Conservation (phyloP, 2,329 filamentous ascomycete genomes). For the Clarireedia sp. region DNA sequence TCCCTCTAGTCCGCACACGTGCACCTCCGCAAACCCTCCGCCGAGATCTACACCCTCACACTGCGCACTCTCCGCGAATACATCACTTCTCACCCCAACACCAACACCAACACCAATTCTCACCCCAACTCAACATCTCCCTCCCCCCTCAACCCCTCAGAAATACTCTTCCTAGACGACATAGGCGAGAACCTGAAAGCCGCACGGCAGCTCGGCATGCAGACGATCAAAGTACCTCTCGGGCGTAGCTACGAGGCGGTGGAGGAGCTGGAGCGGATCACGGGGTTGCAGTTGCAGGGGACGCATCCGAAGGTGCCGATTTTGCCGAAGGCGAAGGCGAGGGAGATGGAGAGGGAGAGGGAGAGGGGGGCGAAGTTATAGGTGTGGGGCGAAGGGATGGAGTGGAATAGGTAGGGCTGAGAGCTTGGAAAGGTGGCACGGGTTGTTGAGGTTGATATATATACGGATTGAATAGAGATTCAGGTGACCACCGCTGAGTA, state of each 20-base stretch:
- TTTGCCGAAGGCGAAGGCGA: slow-evolving; percentile 11
- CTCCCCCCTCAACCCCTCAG: slow-evolving; percentile 47
- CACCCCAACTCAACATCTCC: neutral
- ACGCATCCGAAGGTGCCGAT: slow-evolving; percentile 23
- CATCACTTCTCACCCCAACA: neutral
- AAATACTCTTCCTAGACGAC: slow-evolving; percentile 79
- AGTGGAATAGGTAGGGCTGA: too few species aligned
- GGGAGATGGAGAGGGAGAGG: neutral
- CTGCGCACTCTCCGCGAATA: neutral
- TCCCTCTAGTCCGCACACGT: slow-evolving; percentile 69
- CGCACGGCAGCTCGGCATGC: slow-evolving; percentile 65
- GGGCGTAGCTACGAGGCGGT: slow-evolving; percentile 76
- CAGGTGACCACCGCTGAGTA: too few species aligned
- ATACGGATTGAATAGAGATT: too few species aligned
- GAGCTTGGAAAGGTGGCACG: too few species aligned
- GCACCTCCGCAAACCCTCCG: slow-evolving; percentile 80
- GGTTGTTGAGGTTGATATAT: too few species aligned
- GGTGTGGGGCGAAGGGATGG: neutral
- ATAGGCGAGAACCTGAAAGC: slow-evolving; percentile 87
- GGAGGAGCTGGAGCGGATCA: slow-evolving; percentile 66
- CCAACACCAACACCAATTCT: too few species aligned
- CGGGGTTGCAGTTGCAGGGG: slow-evolving; percentile 51
- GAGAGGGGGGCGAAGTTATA: neutral
- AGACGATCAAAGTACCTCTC: slow-evolving; percentile 76
- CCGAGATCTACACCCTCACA: slow-evolving; percentile 69